Evolutionary conservation across 140 eudicot genomes (phyloP).

Genomic region (Ambrosia hybrid): DNA sequence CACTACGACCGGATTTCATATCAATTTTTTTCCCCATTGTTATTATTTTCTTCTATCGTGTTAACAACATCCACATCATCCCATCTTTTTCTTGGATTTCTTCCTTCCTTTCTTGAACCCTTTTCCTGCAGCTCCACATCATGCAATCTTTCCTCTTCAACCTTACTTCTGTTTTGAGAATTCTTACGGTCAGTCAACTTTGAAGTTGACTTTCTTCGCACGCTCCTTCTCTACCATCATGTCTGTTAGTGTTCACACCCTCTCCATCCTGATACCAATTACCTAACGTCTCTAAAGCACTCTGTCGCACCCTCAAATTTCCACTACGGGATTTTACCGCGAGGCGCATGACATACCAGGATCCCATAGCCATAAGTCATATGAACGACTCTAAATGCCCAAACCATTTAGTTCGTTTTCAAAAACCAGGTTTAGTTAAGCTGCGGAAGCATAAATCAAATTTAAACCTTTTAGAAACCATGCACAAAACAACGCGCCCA

Average conservation of each 20-base stretch:
- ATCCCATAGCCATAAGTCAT: too few species aligned
- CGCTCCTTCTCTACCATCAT: slow-evolving; percentile 59
- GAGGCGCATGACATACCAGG: too few species aligned
- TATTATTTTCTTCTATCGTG: slow-evolving; percentile 42
- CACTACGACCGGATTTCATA: background rate
- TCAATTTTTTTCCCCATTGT: slow-evolving; percentile 41
- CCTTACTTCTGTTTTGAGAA: slow-evolving; percentile 43
- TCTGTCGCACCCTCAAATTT: slow-evolving; percentile 10
- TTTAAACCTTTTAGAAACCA: too few species aligned
- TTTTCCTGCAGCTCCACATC: slow-evolving; percentile 45
- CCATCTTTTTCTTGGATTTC: slow-evolving; percentile 63
- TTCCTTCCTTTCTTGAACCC: slow-evolving; percentile 40
- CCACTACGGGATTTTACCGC: too few species aligned
- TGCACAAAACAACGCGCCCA: too few species aligned
- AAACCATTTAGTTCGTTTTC: too few species aligned
- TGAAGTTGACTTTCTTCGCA: slow-evolving; percentile 49
- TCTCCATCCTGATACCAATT: slow-evolving; percentile 92
- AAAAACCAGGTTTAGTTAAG: too few species aligned
- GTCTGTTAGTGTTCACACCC: slow-evolving; percentile 40
- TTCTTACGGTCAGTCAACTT: slow-evolving; percentile 45
- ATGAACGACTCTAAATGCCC: too few species aligned
- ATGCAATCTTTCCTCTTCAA: slow-evolving; percentile 44
- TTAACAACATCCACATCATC: slow-evolving; percentile 48
- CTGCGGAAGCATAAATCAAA: too few species aligned
- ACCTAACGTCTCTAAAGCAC: slow-evolving; percentile 70